Conservation (phyloP, 2,329 filamentous ascomycete species). For the Curvularia hawaiiensis region DNA sequence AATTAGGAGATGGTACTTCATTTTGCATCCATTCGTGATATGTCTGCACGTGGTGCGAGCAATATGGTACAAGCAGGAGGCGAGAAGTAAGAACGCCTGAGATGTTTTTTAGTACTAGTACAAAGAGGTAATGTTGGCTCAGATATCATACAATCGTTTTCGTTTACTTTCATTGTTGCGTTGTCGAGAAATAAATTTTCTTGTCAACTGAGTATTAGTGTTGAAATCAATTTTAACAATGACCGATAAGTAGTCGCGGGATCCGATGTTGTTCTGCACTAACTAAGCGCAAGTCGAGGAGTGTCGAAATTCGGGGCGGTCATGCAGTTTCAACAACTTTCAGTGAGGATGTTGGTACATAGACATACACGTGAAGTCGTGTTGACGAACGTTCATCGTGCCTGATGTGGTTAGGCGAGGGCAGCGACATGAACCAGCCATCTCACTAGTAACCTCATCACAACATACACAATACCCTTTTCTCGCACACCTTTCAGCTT, state of each 20-base stretch:
- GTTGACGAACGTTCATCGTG: not conserved
- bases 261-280: not conserved
- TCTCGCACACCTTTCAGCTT: too few species aligned
- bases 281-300: not conserved
- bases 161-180: constrained; percentile 49
- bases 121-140: not conserved
- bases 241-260: not conserved
- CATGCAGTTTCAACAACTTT: not conserved
- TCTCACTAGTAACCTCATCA: constrained; percentile 2
- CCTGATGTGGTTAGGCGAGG: constrained; percentile 5
- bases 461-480: not conserved
- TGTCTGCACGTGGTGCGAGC: constrained; percentile 75
- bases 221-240: too few species aligned
- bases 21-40: constrained; percentile 96
- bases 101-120: not conserved
- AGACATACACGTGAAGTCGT: not conserved
- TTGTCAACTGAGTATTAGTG: not conserved
- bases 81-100: constrained; percentile 69
- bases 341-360: not conserved
- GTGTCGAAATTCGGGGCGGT: not conserved
- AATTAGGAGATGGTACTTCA: constrained; percentile 52
- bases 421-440: not conserved
- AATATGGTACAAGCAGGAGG: constrained; percentile 83
- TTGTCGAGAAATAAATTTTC: constrained; percentile 6
- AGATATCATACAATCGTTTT: constrained; percentile 41